Conservation (phyloP, 2,329 filamentous ascomycete genomes). For the Aspergillus amoenus region DNA sequence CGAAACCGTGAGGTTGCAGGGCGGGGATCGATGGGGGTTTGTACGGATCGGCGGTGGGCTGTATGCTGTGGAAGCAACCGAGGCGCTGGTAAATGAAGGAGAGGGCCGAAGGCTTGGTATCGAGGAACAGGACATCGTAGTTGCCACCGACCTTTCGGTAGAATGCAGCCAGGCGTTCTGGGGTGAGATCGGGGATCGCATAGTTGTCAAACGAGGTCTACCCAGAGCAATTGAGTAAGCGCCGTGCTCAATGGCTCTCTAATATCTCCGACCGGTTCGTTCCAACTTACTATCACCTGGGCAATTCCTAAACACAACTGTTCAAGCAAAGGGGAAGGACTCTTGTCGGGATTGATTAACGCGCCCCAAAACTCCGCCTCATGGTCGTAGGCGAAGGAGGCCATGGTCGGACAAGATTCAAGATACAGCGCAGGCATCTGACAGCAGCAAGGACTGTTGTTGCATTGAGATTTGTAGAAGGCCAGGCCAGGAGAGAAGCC, state of each 20-base stretch:
- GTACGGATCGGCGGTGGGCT: conserved; percentile 70
- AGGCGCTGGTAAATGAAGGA: conserved; percentile 91
- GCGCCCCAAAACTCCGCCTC: conserved; percentile 54
- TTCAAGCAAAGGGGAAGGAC: conserved; percentile 65
- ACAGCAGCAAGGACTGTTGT: conserved; percentile 11
- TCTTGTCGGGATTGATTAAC: conserved; percentile 67
- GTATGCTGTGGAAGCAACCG: conserved; percentile 84
- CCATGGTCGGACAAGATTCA: conserved; percentile 26
- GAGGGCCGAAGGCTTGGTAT: conserved; percentile 70
- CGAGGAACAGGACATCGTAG: conserved; percentile 76
- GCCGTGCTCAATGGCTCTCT: background rate
- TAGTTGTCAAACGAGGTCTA: conserved; percentile 35
- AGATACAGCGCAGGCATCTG: conserved; percentile 19
- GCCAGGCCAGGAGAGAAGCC: background rate
- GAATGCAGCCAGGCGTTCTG: conserved; percentile 71
- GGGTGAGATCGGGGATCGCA: conserved; percentile 49
- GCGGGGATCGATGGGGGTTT: conserved; percentile 76
- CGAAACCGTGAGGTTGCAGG: conserved; percentile 79
- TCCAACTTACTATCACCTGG: conserved; percentile 64
- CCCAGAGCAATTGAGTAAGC: conserved; percentile 1
- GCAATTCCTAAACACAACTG: conserved; percentile 68
- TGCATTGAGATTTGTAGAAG: conserved; percentile 13
- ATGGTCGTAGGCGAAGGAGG: conserved; percentile 29
- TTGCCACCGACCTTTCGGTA: conserved; percentile 74
- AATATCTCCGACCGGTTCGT: background rate